A percentile compares a stretch with the other conserved stretches of the same genome.
Conservation (phyloP, 2,329 filamentous ascomycete species). For the Pyrenochaeta sp. region DNA sequence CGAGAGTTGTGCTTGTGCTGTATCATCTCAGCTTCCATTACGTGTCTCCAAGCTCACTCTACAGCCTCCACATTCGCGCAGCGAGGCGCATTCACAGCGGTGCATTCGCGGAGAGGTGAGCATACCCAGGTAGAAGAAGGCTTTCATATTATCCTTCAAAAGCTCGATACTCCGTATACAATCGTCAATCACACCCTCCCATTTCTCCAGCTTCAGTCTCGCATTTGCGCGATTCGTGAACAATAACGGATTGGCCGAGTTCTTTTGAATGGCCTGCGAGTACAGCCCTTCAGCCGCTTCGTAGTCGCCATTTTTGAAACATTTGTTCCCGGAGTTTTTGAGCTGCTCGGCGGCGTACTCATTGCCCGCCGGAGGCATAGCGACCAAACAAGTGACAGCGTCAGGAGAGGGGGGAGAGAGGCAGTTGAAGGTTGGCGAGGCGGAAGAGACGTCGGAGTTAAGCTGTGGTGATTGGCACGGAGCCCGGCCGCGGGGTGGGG, state of each 20-base stretch:
- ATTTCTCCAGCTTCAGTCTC: conserved; percentile 76
- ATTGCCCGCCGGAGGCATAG: conserved; percentile 39
- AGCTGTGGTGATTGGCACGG: conserved; percentile 31
- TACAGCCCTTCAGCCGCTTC: conserved; percentile 73
- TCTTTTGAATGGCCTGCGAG: conserved; percentile 80
- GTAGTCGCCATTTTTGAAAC: conserved; percentile 73
- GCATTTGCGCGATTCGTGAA: conserved; percentile 92
- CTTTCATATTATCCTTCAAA: conserved; percentile 75
- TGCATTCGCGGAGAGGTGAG: background rate
- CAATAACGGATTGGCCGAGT: conserved; percentile 78
- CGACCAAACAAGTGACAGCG: background rate
- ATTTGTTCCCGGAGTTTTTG: conserved; percentile 66
- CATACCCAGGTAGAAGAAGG: conserved; percentile 74
- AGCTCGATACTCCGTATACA: conserved; percentile 78
- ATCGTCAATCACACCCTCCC: conserved; percentile 79
- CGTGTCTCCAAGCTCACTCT: background rate
- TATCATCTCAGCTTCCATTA: conserved; percentile 18
- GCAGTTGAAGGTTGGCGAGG: conserved; percentile 3
- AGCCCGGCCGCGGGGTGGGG: conserved; percentile 20
- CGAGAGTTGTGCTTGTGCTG: conserved; percentile 80
- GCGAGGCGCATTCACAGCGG: background rate
- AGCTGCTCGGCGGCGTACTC: conserved; percentile 56
- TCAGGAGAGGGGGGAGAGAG: conserved; percentile 4
- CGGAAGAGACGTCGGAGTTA: conserved; percentile 31
- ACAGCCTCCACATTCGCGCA: background rate